Evolutionary conservation across 306 rosid species (phyloP).

Genomic region (Glycine soja): DNA sequence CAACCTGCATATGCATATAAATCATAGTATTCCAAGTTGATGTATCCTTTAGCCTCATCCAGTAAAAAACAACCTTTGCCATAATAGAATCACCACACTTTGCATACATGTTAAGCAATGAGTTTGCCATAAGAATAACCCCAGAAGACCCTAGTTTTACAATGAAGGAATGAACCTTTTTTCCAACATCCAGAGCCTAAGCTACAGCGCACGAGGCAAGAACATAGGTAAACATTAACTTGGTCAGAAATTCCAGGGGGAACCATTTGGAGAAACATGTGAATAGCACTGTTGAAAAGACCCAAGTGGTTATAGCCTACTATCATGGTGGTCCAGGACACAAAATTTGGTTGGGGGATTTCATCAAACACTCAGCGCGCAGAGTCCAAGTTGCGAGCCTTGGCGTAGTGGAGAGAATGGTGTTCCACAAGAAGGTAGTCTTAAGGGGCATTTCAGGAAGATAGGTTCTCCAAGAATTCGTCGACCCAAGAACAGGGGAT

Average conservation of each 20-base stretch:
- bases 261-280: slow-evolving; percentile 68
- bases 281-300: slow-evolving; percentile 54
- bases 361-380: slow-evolving; percentile 61
- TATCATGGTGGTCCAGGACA: slow-evolving; percentile 84
- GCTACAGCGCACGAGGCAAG: slow-evolving; percentile 75
- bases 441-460: slow-evolving; percentile 80
- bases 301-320: slow-evolving; percentile 78
- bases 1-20: slow-evolving; percentile 68
- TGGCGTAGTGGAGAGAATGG: slow-evolving; percentile 74
- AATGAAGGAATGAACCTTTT: slow-evolving; percentile 70
- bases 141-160: slow-evolving; percentile 70
- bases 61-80: slow-evolving; percentile 69
- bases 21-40: slow-evolving; percentile 82
- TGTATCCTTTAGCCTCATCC: slow-evolving; percentile 66
- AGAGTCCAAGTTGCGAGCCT: slow-evolving; percentile 65
- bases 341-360: slow-evolving; percentile 83
- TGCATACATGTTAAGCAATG: slow-evolving; percentile 88
- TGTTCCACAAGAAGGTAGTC: slow-evolving; percentile 73
- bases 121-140: slow-evolving; percentile 67
- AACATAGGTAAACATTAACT: slow-evolving; percentile 74
- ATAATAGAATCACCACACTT: slow-evolving; percentile 70
- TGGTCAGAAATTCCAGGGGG: slow-evolving; percentile 56
- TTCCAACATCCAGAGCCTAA: slow-evolving; percentile 67
- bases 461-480: too few relatives aligned
- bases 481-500: too few relatives aligned